Conservation (phyloP, 345 rosid genomes). For the Citrus hindsii region DNA sequence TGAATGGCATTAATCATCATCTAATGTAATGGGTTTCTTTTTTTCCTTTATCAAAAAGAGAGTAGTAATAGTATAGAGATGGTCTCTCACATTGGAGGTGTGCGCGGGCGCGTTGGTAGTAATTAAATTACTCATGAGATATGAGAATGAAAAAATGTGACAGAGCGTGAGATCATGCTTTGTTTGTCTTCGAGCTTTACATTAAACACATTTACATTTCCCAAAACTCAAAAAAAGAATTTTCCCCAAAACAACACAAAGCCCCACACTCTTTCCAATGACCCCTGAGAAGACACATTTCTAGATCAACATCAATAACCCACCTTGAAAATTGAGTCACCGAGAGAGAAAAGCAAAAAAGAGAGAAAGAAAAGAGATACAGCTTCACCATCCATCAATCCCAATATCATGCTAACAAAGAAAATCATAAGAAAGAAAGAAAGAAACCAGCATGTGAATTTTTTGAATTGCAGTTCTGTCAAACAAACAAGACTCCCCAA, state of each 20-base stretch:
- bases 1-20: not conserved
- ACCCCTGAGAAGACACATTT: slow-evolving; percentile 38
- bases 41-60: too few species aligned
- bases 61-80: not conserved
- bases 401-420: slow-evolving; percentile 29
- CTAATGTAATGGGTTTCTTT: not conserved
- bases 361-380: not conserved
- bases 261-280: slow-evolving; percentile 37
- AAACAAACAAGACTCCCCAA: slow-evolving; percentile 1
- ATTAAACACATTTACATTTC: slow-evolving; percentile 23
- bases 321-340: slow-evolving; percentile 43
- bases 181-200: not conserved
- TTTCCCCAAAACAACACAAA: slow-evolving; percentile 27
- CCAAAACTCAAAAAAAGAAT: slow-evolving; percentile 39
- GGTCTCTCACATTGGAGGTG: not conserved
- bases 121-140: not conserved
- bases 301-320: slow-evolving; percentile 44
- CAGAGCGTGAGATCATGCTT: not conserved
- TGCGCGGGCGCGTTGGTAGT: not conserved
- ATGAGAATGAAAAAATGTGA: not conserved
- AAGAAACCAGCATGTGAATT: slow-evolving; percentile 1
- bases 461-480: slow-evolving; percentile 1
- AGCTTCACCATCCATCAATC: slow-evolving; percentile 31
- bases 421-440: not conserved
- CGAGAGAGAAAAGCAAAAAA: not conserved